Conservation (phyloP, 192 early-diverging fungal genomes). For the Podila epigama region DNA sequence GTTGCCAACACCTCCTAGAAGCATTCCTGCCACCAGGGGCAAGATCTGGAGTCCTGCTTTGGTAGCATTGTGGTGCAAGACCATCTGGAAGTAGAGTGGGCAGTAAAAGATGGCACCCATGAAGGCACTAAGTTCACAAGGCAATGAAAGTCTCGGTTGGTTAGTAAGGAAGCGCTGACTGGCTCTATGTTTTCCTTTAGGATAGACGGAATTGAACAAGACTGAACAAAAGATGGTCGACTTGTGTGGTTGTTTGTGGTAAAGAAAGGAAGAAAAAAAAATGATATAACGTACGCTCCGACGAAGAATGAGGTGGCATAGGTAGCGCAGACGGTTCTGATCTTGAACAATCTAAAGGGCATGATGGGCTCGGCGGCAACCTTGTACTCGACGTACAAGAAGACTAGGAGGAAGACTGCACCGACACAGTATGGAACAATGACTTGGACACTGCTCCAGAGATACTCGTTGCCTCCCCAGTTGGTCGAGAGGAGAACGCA, state of each 20-base stretch:
- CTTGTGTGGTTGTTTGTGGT: no score
- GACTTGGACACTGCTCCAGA: slow-evolving; percentile 68
- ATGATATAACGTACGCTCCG: slow-evolving; percentile 45
- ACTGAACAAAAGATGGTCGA: no score
- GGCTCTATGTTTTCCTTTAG: no score
- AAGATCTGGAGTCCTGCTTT: slow-evolving; percentile 75
- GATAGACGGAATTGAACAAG: no score
- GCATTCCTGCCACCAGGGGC: slow-evolving; percentile 71
- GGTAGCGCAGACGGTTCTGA: slow-evolving; percentile 63
- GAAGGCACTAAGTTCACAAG: slow-evolving; percentile 46
- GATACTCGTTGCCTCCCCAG: slow-evolving; percentile 62
- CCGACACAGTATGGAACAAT: slow-evolving; percentile 64
- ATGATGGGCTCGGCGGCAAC: slow-evolving; percentile 76
- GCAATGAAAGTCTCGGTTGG: no score
- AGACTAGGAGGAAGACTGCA: slow-evolving; percentile 52
- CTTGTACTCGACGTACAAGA: slow-evolving; percentile 69
- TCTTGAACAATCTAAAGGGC: slow-evolving; percentile 69
- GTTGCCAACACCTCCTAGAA: slow-evolving; percentile 63
- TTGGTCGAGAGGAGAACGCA: slow-evolving; percentile 40
- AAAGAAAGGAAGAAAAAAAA: not conserved
- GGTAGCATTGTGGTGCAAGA: slow-evolving; percentile 64
- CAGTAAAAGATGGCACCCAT: slow-evolving; percentile 70
- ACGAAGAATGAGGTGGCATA: slow-evolving; percentile 68
- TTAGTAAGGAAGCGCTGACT: no score
- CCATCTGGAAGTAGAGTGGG: slow-evolving; percentile 80